Evolutionary conservation across 164 flowering plant species (phyloP).

Genomic region (Amborella trichopoda): DNA sequence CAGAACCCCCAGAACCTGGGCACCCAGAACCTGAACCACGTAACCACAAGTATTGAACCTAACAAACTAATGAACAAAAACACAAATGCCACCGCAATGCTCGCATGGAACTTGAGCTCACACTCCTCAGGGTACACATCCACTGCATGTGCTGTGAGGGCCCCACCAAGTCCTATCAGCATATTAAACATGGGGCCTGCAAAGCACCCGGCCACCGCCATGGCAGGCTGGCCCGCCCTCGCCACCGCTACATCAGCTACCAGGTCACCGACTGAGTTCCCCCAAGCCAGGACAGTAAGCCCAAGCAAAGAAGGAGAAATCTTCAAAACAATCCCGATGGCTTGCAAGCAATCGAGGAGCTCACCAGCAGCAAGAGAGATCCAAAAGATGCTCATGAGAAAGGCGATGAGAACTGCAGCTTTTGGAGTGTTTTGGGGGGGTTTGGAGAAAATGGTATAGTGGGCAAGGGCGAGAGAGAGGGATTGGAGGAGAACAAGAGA

Average conservation of each 20-base stretch:
- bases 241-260: conserved; percentile 98
- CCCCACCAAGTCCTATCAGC: conserved; percentile 93
- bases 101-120: conserved; percentile 59
- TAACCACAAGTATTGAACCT: conserved; percentile 84
- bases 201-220: conserved; percentile 99
- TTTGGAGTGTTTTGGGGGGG: conserved; percentile 70
- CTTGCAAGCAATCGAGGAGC: conserved; percentile 73
- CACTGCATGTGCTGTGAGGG: conserved; percentile 66
- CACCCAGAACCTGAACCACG: conserved; percentile 79
- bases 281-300: conserved; percentile 97
- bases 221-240: conserved; percentile 91
- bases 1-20: conserved; percentile 97
- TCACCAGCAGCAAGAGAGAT: conserved; percentile 93
- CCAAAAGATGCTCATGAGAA: conserved; percentile 97
- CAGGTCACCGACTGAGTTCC: conserved; percentile 97
- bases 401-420: conserved; percentile 47
- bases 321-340: conserved; percentile 57
- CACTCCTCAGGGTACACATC: conserved; percentile 69
- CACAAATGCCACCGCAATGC: conserved; percentile 81
- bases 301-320: conserved; percentile 83
- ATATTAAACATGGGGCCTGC: conserved; percentile 99
- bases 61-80: conserved; percentile 85
- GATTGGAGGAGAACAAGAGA: conserved; percentile 48
- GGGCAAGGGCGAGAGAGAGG: conserved; percentile 56
- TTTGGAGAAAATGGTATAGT: conserved; percentile 59